Conservation (phyloP, 1,284 basidiomycete species). For the Leccinum griseonigrum region DNA sequence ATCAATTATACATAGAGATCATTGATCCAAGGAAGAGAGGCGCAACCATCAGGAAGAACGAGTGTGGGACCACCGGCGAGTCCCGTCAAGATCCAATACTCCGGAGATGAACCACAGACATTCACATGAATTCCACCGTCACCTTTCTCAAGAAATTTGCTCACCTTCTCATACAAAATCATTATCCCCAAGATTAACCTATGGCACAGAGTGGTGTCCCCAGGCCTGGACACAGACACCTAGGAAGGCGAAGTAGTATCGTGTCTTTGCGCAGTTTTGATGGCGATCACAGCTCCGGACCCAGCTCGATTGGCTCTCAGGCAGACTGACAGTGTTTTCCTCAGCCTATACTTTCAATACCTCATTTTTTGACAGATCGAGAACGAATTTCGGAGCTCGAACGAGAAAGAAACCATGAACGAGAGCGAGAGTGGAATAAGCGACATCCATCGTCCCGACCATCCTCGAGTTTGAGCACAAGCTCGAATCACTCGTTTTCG, state of each 20-base stretch:
- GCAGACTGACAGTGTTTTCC: conserved; percentile 41
- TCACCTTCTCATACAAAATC: conserved; percentile 24
- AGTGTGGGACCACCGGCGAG: conserved; percentile 36
- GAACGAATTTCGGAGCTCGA: conserved; percentile 44
- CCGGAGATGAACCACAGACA: conserved; percentile 32
- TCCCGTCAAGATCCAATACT: conserved; percentile 22
- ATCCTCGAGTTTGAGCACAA: conserved; percentile 32
- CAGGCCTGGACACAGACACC: conserved; percentile 12
- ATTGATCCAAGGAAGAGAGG: conserved; percentile 23
- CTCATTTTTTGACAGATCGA: conserved; percentile 34
- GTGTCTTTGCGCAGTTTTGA: conserved; percentile 38
- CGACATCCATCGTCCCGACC: conserved; percentile 34
- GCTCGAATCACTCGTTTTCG: conserved; percentile 33
- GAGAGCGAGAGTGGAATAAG: conserved; percentile 58
- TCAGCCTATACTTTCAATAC: background rate
- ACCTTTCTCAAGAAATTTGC: conserved; percentile 30
- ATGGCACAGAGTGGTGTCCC: conserved; percentile 25
- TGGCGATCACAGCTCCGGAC: conserved; percentile 38
- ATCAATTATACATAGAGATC: conserved; percentile 11
- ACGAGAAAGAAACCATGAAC: conserved; percentile 41
- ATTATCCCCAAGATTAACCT: conserved; percentile 18
- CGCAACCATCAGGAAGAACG: conserved; percentile 34
- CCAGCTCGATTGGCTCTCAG: conserved; percentile 45
- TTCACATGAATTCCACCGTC: conserved; percentile 25
- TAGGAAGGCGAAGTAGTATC: conserved; percentile 35